Evolutionary conservation across 257 asterid genomes (phyloP), one percentile per base, ranked within the genome.

Genomic region (Plantago major): DNA sequence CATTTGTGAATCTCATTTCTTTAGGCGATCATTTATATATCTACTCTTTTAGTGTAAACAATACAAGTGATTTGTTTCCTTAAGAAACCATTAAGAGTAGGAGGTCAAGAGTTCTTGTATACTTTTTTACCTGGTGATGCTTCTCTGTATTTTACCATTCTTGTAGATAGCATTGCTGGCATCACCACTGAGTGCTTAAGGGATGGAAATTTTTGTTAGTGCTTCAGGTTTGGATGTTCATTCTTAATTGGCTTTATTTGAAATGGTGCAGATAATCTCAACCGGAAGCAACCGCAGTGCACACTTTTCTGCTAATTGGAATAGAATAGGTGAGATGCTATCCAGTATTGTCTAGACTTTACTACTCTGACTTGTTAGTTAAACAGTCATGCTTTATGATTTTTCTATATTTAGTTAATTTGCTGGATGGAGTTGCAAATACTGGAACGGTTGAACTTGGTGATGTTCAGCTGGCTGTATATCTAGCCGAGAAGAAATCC

Each of bases 401-500:
- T 46, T 9, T 50, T 71, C 40, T 46, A 30, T 65, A 44, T 73
- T 58, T 75, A 93, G 99, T 82, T 71, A 65, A 73, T 67, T 68
- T 81, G 73, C 74, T 93, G 74, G 79, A 93, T 53, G 99, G 92
- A 61, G 87, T 89, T 66, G 94, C 95, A 63, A 86, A 76, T 65
- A 74, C 87, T 28, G 96, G 95, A 72, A 67, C 77, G 63, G 88
- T 87, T 73, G 97, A 93, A 70, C 82, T 93, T 76, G 91, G 82
- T 72, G 95, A 93, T 72, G 79, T 69, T 63, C 75, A 81, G 64
- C 96, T 93, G 73, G 79, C 81, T 57, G 66, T 71, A 58, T 76
- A 83, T 72, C 77, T 93, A 28, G 96, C 96, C 42, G 96, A 93
- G 84, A 93, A 78, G 81, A 89, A 78, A 79, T 65, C 95, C 56